phyloP scores from a whole-genome alignment of 148 eudicot species.

The Vaccinium corymbosum region DNA sequence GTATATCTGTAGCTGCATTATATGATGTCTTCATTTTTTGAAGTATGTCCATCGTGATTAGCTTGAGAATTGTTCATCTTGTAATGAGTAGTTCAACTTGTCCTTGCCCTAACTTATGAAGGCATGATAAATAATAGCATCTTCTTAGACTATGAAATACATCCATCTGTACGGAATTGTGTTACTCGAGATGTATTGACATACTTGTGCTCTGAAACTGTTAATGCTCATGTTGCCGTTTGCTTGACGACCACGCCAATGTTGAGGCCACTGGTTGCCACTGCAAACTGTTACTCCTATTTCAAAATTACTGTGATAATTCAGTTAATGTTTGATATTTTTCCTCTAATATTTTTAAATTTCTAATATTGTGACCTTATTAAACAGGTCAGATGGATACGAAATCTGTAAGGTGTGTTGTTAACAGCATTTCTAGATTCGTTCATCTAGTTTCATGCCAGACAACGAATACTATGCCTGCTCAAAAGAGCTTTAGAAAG shows the following conservation, averaged over 20 bases:
- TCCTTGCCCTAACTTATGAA: background rate
- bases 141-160: background rate
- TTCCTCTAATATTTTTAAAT: background rate
- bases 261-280: background rate
- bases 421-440: slow-evolving; percentile 83
- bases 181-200: background rate
- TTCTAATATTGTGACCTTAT: background rate
- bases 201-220: background rate
- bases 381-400: slow-evolving; percentile 73
- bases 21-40: background rate
- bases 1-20: background rate
- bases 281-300: background rate
- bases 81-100: background rate
- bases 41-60: background rate
- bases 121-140: background rate
- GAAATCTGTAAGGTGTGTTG: slow-evolving; percentile 56
- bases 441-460: slow-evolving; percentile 79
- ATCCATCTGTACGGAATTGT: background rate
- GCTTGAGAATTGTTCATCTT: background rate
- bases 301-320: background rate
- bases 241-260: background rate
- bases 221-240: background rate
- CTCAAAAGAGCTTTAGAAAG: slow-evolving; percentile 44
- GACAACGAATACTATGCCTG: slow-evolving; percentile 50
- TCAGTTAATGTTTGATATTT: background rate